A percentile compares a stretch with the other conserved stretches of the same genome.
Conservation (phyloP, 495 filamentous ascomycete species). For the Hamigera avellanea region DNA sequence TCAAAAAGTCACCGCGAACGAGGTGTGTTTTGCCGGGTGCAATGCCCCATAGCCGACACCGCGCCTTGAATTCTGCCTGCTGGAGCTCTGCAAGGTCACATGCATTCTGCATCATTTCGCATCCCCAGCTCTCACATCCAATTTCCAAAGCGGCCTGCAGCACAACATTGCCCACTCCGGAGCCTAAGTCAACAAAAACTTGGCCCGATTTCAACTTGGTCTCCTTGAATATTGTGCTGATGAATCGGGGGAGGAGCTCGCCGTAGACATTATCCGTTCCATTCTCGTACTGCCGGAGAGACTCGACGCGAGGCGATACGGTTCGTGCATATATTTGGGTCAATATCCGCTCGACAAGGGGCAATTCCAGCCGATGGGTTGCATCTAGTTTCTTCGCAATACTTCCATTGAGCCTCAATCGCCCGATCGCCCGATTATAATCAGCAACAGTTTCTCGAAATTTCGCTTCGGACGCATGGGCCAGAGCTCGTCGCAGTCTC, state of each 20-base stretch:
- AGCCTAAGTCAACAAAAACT: constrained; percentile 88
- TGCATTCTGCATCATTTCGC: constrained; percentile 86
- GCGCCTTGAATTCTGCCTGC: constrained; percentile 69
- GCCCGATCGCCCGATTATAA: constrained; percentile 60
- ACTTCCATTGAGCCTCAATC: constrained; percentile 48
- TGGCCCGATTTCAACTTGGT: constrained; percentile 65
- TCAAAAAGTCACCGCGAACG: constrained; percentile 74
- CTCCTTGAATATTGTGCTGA: constrained; percentile 67
- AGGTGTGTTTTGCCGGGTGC: constrained; percentile 66
- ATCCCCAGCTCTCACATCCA: constrained; percentile 91
- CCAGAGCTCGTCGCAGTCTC: constrained; percentile 55
- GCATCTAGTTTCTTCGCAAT: constrained; percentile 57
- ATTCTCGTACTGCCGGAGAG: constrained; percentile 70
- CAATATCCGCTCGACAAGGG: constrained; percentile 69
- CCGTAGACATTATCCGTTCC: constrained; percentile 90
- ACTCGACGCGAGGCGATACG: constrained; percentile 77
- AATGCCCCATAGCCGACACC: constrained; percentile 85
- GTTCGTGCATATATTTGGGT: constrained; percentile 84
- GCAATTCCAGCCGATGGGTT: constrained; percentile 51
- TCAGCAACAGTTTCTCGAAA: constrained; percentile 59
- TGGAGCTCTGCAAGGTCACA: constrained; percentile 78
- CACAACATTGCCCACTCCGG: constrained; percentile 90
- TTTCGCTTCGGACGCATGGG: constrained; percentile 48
- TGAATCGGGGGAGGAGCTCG: constrained; percentile 76
- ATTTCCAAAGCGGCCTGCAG: constrained; percentile 89